Conservation (phyloP, 805 yeast genomes). For the Wickerhamiella spandovensis region DNA sequence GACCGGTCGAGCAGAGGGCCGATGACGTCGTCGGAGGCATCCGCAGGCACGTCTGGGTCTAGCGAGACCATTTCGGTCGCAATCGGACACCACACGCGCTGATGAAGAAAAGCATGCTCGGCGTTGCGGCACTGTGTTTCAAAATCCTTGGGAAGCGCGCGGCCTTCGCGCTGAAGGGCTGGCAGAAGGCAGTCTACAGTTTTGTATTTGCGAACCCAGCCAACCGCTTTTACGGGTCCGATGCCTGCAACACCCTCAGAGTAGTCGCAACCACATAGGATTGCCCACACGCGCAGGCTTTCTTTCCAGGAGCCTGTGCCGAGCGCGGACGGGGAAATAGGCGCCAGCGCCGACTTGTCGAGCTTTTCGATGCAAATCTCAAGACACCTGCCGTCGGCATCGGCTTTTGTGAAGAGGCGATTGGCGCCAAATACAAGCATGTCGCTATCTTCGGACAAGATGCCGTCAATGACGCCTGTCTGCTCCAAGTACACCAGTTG, state of each 20-base stretch:
- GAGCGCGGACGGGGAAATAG: not conserved
- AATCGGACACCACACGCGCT: slow-evolving; percentile 70
- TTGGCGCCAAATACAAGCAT: slow-evolving; percentile 76
- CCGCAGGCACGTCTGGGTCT: slow-evolving; percentile 29
- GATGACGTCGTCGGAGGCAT: slow-evolving; percentile 23
- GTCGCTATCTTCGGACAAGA: slow-evolving; percentile 91
- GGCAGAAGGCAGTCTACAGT: slow-evolving; percentile 43
- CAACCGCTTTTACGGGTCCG: slow-evolving; percentile 68
- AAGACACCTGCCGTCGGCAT: slow-evolving; percentile 53
- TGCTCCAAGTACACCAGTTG: slow-evolving; percentile 86
- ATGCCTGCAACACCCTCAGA: slow-evolving; percentile 73
- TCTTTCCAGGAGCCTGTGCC: not conserved
- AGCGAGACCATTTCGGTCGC: slow-evolving; percentile 39
- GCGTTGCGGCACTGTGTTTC: slow-evolving; percentile 52
- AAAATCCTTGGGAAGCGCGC: slow-evolving; percentile 44
- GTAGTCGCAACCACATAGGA: slow-evolving; percentile 93
- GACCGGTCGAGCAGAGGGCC: slow-evolving; percentile 30
- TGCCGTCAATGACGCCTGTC: slow-evolving; percentile 62
- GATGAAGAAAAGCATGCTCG: slow-evolving; percentile 65
- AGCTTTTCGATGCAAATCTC: slow-evolving; percentile 53
- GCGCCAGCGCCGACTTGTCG: slow-evolving; percentile 1
- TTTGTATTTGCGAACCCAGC: slow-evolving; percentile 37
- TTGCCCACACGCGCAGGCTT: slow-evolving; percentile 54
- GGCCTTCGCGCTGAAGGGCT: slow-evolving; percentile 48
- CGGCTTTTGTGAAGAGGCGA: slow-evolving; percentile 64